Conservation (phyloP, 768 basidiomycete species). For the Kondoa malvinella region DNA sequence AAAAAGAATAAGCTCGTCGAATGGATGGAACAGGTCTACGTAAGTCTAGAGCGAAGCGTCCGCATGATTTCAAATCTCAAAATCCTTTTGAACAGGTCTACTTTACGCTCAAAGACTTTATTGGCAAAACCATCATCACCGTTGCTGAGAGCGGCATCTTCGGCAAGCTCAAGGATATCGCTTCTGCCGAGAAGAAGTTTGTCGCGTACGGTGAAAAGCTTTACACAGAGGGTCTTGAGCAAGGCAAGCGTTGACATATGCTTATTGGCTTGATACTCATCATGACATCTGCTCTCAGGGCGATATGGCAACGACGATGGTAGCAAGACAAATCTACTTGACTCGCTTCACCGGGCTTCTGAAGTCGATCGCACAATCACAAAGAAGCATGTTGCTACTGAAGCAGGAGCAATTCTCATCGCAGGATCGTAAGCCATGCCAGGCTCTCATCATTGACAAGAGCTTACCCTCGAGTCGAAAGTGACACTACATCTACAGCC, state of each 20-base stretch:
- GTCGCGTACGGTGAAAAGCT: conserved; percentile 4
- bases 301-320: not conserved
- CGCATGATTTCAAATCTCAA: not conserved
- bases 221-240: conserved; percentile 1
- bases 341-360: not conserved
- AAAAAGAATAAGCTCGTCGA: not conserved
- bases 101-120: conserved; percentile 2
- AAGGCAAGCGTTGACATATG: no score
- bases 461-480: not conserved
- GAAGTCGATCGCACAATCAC: not conserved
- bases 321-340: not conserved
- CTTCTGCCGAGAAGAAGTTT: not conserved
- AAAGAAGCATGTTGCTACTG: conserved; percentile 5
- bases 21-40: conserved; percentile 6
- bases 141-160: not conserved
- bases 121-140: not conserved
- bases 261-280: no score
- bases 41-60: no score
- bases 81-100: not conserved
- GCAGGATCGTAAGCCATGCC: not conserved
- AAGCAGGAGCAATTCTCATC: conserved; percentile 3
- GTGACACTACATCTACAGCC: not conserved
- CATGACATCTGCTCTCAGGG: no score
- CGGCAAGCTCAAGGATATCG: not conserved
- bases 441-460: not conserved